These are phyloP conservation scores for Aspergillus calidoustus DNA, from an alignment of 2,329 filamentous ascomycete species.

Conservation along the genomic window DNA sequence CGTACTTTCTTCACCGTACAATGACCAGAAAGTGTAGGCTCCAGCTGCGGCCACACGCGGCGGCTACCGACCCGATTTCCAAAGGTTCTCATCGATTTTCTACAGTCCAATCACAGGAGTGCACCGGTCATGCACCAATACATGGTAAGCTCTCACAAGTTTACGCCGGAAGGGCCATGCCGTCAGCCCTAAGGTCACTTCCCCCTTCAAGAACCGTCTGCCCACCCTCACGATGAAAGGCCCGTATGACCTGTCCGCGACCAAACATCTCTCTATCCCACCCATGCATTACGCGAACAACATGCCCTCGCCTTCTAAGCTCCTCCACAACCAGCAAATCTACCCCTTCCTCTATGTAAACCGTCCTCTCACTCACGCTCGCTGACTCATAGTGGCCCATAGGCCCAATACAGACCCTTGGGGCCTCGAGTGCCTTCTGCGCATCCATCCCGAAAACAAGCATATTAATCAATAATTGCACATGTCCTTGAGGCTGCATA, in stretches of 20 bases:
- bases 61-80: too few relatives aligned
- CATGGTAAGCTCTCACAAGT: too few relatives aligned
- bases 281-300: conserved; percentile 70
- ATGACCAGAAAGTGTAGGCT: too few relatives aligned
- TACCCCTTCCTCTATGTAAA: conserved; percentile 85
- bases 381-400: conserved; percentile 38
- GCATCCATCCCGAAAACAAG: conserved; percentile 84
- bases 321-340: conserved; percentile 68
- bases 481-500: conserved; percentile 97
- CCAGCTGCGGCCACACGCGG: too few relatives aligned
- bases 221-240: conserved; percentile 72
- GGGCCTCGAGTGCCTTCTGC: conserved; percentile 84
- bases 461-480: conserved; percentile 91
- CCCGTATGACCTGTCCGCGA: conserved; percentile 82
- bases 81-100: too few relatives aligned
- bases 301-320: conserved; percentile 72
- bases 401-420: conserved; percentile 56
- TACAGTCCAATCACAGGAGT: too few relatives aligned
- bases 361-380: conserved; percentile 62
- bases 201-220: conserved; percentile 81
- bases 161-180: conserved; percentile 62
- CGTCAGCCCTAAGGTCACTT: conserved; percentile 87
- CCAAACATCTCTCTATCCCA: conserved; percentile 74
- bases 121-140: too few relatives aligned
- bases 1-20: too few relatives aligned